Base-by-base conservation (phyloP, 1,139 yeast genomes). In the Tardiomyces blankii region DNA sequence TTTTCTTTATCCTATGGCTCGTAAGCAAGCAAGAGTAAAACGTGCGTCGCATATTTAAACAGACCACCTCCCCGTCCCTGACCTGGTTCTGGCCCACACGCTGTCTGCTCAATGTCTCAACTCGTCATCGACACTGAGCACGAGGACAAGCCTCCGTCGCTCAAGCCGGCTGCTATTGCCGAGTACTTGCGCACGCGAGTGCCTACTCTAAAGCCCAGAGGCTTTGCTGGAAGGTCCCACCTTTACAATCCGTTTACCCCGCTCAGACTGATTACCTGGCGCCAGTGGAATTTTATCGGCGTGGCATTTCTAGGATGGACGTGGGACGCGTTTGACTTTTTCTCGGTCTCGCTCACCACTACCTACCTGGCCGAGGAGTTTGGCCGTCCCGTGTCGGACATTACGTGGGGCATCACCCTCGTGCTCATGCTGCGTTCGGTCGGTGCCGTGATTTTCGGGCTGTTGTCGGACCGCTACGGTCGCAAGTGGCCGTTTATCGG, bases 351-450 rank as follows among this genome's bases (percentile, higher is more conserved):
- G 6, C 69, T 81, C 41, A 74, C 80, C 50, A 80, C 80, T 18
- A 53, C 77, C 1, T 66, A 63, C 9, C 70, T 83, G 45, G 86
- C 91, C 4, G 54, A 59, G 30, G 68, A 75, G 35, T 72, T 83
- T 48, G 68, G 68, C 49, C 72, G 68, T 28, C 54, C 69, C 13
- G 75, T 75, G 38, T 72, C 74, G 32, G 74, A 75, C 44, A 70
- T 83, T 51, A 77, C 89, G 4, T 83, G 91, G 89, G 91, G 89
- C 50, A 78, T 83, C 51, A 83, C 93, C 0, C 68, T 83, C 48
- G 93, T 83, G 41, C 72, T 83, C 47, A 82, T 84, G 89, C 68
- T 83, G 53, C 73, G 93, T 55, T 78, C 88, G 3, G 78, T 81
- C n/a, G 93, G 93, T 46, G 88, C 91, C 13, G 61, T 80, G 32